Evolutionary conservation across 495 filamentous ascomycete genomes (phyloP).

Genomic region (Aspergillus biplanus): DNA sequence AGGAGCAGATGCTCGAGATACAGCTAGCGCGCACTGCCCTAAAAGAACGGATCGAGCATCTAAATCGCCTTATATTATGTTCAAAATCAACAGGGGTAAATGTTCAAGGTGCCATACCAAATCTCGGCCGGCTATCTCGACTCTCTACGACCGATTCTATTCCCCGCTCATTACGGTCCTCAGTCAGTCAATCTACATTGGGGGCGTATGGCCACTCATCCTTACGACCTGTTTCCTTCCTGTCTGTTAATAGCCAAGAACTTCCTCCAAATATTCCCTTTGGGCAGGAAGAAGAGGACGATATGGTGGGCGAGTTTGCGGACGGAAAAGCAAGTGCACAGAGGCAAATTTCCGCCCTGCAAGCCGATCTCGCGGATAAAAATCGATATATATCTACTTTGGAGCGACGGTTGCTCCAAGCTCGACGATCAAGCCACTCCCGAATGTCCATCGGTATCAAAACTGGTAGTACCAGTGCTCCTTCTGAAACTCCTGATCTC

Average conservation of each 20-base stretch:
- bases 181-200: slow-evolving; percentile 68
- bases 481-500: slow-evolving; percentile 69
- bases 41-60: slow-evolving; percentile 96
- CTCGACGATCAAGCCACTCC: slow-evolving; percentile 86
- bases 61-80: slow-evolving; percentile 92
- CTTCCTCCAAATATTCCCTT: slow-evolving; percentile 39
- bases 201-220: slow-evolving; percentile 55
- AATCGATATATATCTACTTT: slow-evolving; percentile 94
- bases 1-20: slow-evolving; percentile 98
- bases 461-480: slow-evolving; percentile 47
- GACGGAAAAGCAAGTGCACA: slow-evolving; percentile 83
- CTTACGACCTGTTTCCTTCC: slow-evolving; percentile 67
- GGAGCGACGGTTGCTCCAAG: slow-evolving; percentile 89
- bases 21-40: slow-evolving; percentile 93
- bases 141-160: slow-evolving; percentile 55
- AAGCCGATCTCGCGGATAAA: slow-evolving; percentile 92
- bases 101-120: slow-evolving; percentile 67
- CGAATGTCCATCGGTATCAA: slow-evolving; percentile 75
- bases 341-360: slow-evolving; percentile 82
- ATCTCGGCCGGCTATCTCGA: slow-evolving; percentile 70
- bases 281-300: slow-evolving; percentile 68
- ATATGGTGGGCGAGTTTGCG: slow-evolving; percentile 75
- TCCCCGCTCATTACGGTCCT: slow-evolving; percentile 68
- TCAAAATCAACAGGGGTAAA: slow-evolving; percentile 97
- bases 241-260: slow-evolving; percentile 55